phyloP scores from a whole-genome alignment of 768 basidiomycete genomes.

The Gymnopilus junonius region DNA sequence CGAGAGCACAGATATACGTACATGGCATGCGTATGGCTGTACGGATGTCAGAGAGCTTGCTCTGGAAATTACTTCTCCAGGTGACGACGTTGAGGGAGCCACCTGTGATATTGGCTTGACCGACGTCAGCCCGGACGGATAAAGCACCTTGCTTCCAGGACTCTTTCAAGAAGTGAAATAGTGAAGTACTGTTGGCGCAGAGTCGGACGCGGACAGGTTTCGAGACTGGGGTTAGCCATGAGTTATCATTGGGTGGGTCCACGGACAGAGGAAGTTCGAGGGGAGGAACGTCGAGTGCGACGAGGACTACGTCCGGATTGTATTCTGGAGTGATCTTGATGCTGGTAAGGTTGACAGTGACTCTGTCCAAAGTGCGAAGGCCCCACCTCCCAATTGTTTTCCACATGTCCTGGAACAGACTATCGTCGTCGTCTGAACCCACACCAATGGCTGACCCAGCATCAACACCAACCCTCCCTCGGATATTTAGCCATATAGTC shows the following conservation, averaged over 20 bases:
- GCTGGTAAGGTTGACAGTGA: conserved; percentile 58
- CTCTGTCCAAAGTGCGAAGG: conserved; percentile 55
- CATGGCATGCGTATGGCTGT: conserved; percentile 55
- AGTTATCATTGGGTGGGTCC: conserved; percentile 51
- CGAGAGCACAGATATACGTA: conserved; percentile 38
- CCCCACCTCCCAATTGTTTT: conserved; percentile 74
- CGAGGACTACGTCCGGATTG: conserved; percentile 43
- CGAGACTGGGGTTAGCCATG: conserved; percentile 64
- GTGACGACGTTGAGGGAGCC: conserved; percentile 45
- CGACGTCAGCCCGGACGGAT: conserved; percentile 46
- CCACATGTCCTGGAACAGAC: conserved; percentile 53
- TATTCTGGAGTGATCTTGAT: conserved; percentile 52
- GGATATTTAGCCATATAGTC: conserved; percentile 61
- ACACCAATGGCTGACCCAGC: conserved; percentile 65
- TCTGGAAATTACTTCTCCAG: conserved; percentile 51
- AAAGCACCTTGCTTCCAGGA: conserved; percentile 61
- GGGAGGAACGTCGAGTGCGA: conserved; percentile 48
- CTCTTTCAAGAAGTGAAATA: conserved; percentile 56
- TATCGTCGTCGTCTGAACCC: conserved; percentile 48
- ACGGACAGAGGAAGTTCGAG: conserved; percentile 61
- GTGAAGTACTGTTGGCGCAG: conserved; percentile 50
- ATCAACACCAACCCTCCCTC: conserved; percentile 67
- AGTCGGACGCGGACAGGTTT: conserved; percentile 55
- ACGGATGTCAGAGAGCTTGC: conserved; percentile 48
- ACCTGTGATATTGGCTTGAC: conserved; percentile 51